Conservation (phyloP, 2,329 filamentous ascomycete genomes). For the Scedosporium apiospermum region DNA sequence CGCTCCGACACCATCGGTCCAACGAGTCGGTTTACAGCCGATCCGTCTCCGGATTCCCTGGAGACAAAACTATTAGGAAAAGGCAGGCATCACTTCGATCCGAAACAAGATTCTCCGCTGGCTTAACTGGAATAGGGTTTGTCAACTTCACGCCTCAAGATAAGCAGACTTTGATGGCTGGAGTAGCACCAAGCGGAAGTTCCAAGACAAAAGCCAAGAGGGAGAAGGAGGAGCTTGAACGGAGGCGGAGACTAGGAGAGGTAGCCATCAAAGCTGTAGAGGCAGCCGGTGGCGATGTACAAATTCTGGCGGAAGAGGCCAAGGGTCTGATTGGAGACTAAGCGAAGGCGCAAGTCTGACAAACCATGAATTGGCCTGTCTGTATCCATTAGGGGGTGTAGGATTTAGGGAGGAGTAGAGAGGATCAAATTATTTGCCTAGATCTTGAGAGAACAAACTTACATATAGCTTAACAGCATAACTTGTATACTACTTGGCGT, state of each 20-base stretch:
- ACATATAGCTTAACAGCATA: too few relatives aligned
- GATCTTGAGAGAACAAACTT: too few relatives aligned
- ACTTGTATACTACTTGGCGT: too few relatives aligned
- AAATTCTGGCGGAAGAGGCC: constrained; percentile 39
- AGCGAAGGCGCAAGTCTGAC: neutral
- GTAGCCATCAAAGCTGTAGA: constrained; percentile 59
- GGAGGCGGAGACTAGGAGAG: constrained; percentile 57
- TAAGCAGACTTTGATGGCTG: constrained; percentile 68
- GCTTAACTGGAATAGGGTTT: constrained; percentile 42
- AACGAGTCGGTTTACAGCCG: neutral
- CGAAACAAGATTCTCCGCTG: neutral
- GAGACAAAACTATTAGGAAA: neutral
- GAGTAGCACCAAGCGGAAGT: constrained; percentile 83
- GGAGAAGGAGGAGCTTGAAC: constrained; percentile 79
- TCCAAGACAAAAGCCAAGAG: constrained; percentile 90
- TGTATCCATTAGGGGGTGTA: neutral
- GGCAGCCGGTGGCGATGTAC: constrained; percentile 60
- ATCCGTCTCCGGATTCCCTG: neutral
- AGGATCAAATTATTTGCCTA: too few relatives aligned
- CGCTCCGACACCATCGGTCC: neutral
- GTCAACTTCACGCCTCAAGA: constrained; percentile 87
- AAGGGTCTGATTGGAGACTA: neutral
- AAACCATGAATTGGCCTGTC: too few relatives aligned
- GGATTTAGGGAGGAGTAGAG: neutral
- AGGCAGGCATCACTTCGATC: neutral